Percentiles rank a stretch among this genome's conserved stretches.
Conservation (phyloP, 306 rosid species). For the Rosa rugosa region DNA sequence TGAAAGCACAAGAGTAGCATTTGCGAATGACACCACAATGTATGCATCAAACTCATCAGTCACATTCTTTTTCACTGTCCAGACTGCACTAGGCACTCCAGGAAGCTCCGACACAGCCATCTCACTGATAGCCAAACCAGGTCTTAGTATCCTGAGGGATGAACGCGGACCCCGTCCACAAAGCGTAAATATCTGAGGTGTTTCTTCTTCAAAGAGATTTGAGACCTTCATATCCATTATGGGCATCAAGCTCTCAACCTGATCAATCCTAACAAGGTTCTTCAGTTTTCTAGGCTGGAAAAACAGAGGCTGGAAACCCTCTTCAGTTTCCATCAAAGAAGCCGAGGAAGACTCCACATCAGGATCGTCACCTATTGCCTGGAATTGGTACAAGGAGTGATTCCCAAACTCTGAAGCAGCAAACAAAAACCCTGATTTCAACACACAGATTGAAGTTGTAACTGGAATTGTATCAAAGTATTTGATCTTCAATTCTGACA, state of each 20-base stretch:
- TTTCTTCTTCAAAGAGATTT: slow-evolving; percentile 94
- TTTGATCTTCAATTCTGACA: slow-evolving; percentile 80
- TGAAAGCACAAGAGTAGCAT: slow-evolving; percentile 96
- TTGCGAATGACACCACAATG: slow-evolving; percentile 93
- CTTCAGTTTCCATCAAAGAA: slow-evolving; percentile 82
- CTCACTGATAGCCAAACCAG: slow-evolving; percentile 96
- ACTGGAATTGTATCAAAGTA: slow-evolving; percentile 96
- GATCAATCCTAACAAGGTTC: slow-evolving; percentile 94
- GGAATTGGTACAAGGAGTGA: slow-evolving; percentile 88
- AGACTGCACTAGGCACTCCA: slow-evolving; percentile 95
- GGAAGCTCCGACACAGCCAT: slow-evolving; percentile 99
- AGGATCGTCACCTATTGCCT: slow-evolving; percentile 86
- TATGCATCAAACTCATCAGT: slow-evolving; percentile 94
- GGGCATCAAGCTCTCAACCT: slow-evolving; percentile 94
- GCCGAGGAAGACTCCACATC: slow-evolving; percentile 94
- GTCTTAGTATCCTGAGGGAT: slow-evolving; percentile 87
- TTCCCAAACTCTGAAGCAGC: slow-evolving; percentile 97
- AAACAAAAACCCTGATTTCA: slow-evolving; percentile 91
- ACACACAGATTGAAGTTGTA: slow-evolving; percentile 90
- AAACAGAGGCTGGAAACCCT: slow-evolving; percentile 73
- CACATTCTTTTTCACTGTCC: slow-evolving; percentile 96
- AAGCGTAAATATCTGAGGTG: slow-evolving; percentile 90
- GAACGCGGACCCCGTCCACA: slow-evolving; percentile 99
- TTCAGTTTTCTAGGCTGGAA: slow-evolving; percentile 51
- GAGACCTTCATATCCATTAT: slow-evolving; percentile 91